These are phyloP conservation scores for Biscogniauxia mediterranea DNA, from an alignment of 2,329 filamentous ascomycete species.

Conservation along the genomic window DNA sequence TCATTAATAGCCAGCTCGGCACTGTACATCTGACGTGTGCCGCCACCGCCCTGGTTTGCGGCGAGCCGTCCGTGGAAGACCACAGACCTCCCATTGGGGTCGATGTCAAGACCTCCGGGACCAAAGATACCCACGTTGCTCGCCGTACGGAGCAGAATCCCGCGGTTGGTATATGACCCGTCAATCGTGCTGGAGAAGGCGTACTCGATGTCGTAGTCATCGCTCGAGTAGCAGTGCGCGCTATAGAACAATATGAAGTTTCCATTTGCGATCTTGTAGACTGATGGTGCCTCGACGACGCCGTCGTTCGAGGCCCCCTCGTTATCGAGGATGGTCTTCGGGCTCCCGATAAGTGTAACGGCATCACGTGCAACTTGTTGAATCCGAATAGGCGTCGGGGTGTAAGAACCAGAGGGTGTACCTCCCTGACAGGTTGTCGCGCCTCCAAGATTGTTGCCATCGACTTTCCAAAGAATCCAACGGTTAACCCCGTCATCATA, in stretches of 20 bases:
- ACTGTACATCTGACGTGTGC: slow-evolving; percentile 25
- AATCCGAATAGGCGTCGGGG: slow-evolving; percentile 31
- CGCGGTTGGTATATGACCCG: slow-evolving; percentile 28
- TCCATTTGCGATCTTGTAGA: slow-evolving; percentile 29
- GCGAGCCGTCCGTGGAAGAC: slow-evolving; percentile 30
- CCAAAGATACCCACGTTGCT: slow-evolving; percentile 30
- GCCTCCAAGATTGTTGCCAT: slow-evolving; percentile 32
- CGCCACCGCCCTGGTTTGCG: slow-evolving; percentile 17
- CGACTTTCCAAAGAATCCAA: slow-evolving; percentile 34
- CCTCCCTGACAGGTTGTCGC: slow-evolving; percentile 31
- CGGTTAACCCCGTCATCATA: slow-evolving; percentile 32
- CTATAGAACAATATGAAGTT: slow-evolving; percentile 32
- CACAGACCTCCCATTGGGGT: slow-evolving; percentile 27
- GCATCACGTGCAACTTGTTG: slow-evolving; percentile 30
- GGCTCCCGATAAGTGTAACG: slow-evolving; percentile 22
- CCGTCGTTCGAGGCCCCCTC: slow-evolving; percentile 28
- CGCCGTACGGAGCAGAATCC: slow-evolving; percentile 29
- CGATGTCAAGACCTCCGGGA: slow-evolving; percentile 32
- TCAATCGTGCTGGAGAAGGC: slow-evolving; percentile 32
- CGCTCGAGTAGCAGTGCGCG: slow-evolving; percentile 32
- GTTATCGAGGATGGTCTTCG: slow-evolving; percentile 31
- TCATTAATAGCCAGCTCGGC: slow-evolving; percentile 26
- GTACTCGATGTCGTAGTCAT: slow-evolving; percentile 35
- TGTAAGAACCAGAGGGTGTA: slow-evolving; percentile 23
- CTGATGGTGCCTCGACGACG: slow-evolving; percentile 30